A percentile compares a stretch with the other conserved stretches of the same genome.
phyloP scores from a whole-genome alignment of 176 grass and related monocot species.

The Carex scoparia region DNA sequence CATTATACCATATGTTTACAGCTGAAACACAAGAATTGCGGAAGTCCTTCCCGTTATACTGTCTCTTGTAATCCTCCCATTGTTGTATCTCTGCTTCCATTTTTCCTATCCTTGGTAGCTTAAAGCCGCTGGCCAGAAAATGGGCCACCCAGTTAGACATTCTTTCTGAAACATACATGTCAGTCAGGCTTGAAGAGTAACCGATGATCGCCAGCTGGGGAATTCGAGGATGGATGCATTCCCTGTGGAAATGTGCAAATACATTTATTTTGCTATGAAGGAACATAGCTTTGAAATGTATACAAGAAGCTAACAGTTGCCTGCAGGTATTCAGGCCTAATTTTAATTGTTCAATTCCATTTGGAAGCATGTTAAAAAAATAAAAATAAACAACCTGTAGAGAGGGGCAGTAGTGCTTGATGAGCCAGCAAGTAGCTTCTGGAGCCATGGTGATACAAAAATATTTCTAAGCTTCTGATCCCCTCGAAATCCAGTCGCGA shows the following conservation, averaged over 20 bases:
- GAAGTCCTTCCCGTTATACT: constrained; percentile 50
- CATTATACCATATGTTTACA: constrained; percentile 77
- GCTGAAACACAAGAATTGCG: constrained; percentile 52
- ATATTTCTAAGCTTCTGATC: constrained; percentile 83
- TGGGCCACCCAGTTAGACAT: constrained; percentile 62
- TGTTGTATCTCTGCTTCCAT: constrained; percentile 69
- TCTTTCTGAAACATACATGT: constrained; percentile 59
- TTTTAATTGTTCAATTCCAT: background rate
- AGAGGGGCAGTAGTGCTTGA: constrained; percentile 47
- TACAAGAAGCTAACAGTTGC: no score
- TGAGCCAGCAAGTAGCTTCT: constrained; percentile 55
- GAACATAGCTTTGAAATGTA: background rate
- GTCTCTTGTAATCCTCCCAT: constrained; percentile 65
- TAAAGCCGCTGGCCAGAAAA: constrained; percentile 50
- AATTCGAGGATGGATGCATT: constrained; percentile 74
- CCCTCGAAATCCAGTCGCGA: constrained; percentile 83
- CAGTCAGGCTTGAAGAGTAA: constrained; percentile 63
- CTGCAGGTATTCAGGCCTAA: no score
- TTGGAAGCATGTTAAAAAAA: background rate
- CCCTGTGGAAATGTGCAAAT: constrained; percentile 22
- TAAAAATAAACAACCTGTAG: constrained; percentile 43
- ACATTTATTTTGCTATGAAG: background rate
- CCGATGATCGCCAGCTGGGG: constrained; percentile 73
- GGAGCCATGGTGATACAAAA: constrained; percentile 59
- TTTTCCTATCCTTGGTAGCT: constrained; percentile 53